A percentile compares a stretch with the other conserved stretches of the same genome.
Conservation (phyloP, 148 eudicot genomes). For the Dysphania ambrosioides region DNA sequence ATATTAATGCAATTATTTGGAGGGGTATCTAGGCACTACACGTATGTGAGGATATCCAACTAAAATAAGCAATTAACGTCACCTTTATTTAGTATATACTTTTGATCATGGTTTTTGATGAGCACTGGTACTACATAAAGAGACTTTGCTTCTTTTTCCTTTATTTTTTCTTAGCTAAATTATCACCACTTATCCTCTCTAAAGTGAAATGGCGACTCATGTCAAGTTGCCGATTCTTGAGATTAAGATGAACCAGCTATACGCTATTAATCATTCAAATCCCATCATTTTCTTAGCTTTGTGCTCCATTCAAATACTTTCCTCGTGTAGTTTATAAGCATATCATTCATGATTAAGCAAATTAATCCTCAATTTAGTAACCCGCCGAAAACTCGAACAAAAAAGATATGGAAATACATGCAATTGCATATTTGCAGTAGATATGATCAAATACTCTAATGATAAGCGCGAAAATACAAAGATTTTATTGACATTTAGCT, state of each 20-base stretch:
- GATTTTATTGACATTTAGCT: constrained; percentile 18
- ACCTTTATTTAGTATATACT: background rate
- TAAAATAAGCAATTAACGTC: constrained; percentile 2
- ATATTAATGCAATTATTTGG: background rate
- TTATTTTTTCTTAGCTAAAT: constrained; percentile 13
- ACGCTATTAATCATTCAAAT: background rate
- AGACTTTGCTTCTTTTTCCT: constrained; percentile 11
- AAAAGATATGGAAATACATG: background rate
- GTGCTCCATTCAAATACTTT: background rate
- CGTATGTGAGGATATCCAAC: background rate
- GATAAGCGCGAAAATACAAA: constrained; percentile 11
- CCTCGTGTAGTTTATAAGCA: too few species aligned
- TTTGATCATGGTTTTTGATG: constrained; percentile 17
- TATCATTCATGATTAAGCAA: too few species aligned
- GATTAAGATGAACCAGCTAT: background rate
- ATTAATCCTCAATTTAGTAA: too few species aligned
- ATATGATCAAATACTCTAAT: background rate
- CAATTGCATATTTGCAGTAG: background rate
- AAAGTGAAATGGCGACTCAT: constrained; percentile 17
- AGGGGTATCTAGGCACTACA: background rate
- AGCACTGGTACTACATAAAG: constrained; percentile 17
- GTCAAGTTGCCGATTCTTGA: constrained; percentile 20
- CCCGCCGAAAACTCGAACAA: too few species aligned
- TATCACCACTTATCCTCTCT: constrained; percentile 31
- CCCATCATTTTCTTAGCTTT: constrained; percentile 5